Percentiles rank a stretch among this genome's conserved stretches.
Evolutionary conservation across 208 protist genomes (phyloP).

Genomic region (Leptomonas seymouri): DNA sequence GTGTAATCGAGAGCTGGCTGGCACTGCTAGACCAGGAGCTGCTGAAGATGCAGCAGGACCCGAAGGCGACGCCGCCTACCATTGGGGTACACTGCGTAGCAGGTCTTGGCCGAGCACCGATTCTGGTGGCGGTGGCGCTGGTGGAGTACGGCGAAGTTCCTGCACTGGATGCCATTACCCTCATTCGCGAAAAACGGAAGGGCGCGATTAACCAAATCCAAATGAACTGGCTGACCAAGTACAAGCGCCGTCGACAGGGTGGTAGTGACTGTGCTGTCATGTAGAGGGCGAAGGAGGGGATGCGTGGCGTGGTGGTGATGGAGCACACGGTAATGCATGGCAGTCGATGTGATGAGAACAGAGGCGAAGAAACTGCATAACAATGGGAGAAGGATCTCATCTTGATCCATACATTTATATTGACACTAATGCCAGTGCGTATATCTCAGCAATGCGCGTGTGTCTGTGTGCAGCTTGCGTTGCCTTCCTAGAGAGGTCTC

Average conservation of each 20-base stretch:
- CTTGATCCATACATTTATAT: no score
- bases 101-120: constrained; percentile 91
- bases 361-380: no score
- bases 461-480: not conserved
- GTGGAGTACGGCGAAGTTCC: constrained; percentile 85
- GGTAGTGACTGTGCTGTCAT: constrained; percentile 68
- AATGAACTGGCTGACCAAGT: constrained; percentile 90
- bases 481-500: not conserved
- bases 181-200: constrained; percentile 80
- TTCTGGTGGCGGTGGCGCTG: constrained; percentile 91
- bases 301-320: no score
- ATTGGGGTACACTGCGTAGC: constrained; percentile 94
- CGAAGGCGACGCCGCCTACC: constrained; percentile 27
- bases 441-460: no score
- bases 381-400: no score
- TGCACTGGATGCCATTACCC: constrained; percentile 79
- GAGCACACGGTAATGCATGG: no score
- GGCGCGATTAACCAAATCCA: constrained; percentile 93
- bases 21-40: constrained; percentile 76
- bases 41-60: constrained; percentile 20
- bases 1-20: constrained; percentile 84
- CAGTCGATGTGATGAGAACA: no score
- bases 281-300: no score
- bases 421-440: no score
- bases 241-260: constrained; percentile 61